Conservation (phyloP, 2,329 filamentous ascomycete species). For the Apiospora sp. region DNA sequence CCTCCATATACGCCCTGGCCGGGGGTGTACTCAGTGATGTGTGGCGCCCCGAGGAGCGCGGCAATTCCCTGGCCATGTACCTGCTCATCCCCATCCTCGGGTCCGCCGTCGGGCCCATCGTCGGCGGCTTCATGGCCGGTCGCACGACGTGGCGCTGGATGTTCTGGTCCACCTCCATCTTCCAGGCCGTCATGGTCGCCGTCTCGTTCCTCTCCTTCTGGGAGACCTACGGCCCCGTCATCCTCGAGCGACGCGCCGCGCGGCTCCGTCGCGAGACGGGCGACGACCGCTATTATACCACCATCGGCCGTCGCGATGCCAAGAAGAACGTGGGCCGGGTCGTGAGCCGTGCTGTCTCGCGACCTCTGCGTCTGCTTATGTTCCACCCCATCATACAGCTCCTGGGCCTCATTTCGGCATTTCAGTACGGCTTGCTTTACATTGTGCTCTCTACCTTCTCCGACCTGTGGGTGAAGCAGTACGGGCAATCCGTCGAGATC, state of each 20-base stretch:
- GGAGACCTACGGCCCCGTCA: conserved; percentile 49
- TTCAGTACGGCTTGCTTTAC: conserved; percentile 69
- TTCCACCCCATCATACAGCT: conserved; percentile 69
- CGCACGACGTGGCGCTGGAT: conserved; percentile 53
- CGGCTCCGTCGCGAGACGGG: conserved; percentile 44
- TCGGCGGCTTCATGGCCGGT: conserved; percentile 49
- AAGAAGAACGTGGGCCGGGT: conserved; percentile 38
- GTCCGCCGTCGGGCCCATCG: conserved; percentile 47
- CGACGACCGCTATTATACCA: conserved; percentile 42
- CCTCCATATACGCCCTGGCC: conserved; percentile 53
- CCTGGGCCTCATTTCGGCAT: conserved; percentile 62
- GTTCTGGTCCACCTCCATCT: conserved; percentile 53
- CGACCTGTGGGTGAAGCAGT: conserved; percentile 61
- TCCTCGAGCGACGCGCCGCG: conserved; percentile 45
- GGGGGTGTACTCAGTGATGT: conserved; percentile 57
- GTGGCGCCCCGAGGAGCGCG: conserved; percentile 54
- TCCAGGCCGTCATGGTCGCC: conserved; percentile 47
- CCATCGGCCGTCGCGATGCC: conserved; percentile 47
- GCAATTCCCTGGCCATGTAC: conserved; percentile 48
- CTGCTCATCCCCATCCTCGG: conserved; percentile 50
- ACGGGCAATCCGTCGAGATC: conserved; percentile 63
- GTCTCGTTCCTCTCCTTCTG: conserved; percentile 44
- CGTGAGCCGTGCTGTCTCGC: conserved; percentile 50
- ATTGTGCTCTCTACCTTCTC: conserved; percentile 70
- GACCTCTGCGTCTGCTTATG: conserved; percentile 63